Evolutionary conservation across 2,329 filamentous ascomycete species (phyloP).

Genomic region (Fusarium redolens): DNA sequence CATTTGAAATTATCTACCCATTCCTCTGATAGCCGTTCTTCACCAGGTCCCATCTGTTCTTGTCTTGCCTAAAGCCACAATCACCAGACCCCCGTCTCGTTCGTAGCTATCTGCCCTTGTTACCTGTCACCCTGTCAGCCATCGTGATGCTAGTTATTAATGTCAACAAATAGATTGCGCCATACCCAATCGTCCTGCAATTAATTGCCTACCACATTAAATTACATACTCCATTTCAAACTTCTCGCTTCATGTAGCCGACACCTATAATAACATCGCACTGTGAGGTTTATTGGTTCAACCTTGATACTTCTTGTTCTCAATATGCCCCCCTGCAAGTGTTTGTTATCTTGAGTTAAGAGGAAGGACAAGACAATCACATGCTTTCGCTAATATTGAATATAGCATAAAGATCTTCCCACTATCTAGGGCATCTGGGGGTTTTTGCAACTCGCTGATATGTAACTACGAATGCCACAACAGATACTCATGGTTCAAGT

Average conservation of each 20-base stretch:
- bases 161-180: constrained; percentile 28
- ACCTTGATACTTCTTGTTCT: background rate
- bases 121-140: constrained; percentile 32
- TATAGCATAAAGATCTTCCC: background rate
- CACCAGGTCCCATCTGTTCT: constrained; percentile 12
- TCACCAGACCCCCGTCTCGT: constrained; percentile 24
- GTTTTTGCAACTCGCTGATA: background rate
- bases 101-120: constrained; percentile 37
- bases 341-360: background rate
- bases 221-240: background rate
- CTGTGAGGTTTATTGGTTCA: background rate
- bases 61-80: constrained; percentile 17
- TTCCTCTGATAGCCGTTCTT: constrained; percentile 6
- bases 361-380: background rate
- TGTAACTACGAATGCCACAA: background rate
- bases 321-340: background rate
- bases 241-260: background rate
- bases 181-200: constrained; percentile 4
- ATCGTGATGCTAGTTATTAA: constrained; percentile 19
- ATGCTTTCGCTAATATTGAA: background rate
- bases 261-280: background rate
- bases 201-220: background rate
- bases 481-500: background rate
- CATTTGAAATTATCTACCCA: background rate
- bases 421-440: background rate